These are phyloP conservation scores for Hygrocybe punicea DNA, from an alignment of 768 basidiomycete genomes.

Conservation along the genomic window DNA sequence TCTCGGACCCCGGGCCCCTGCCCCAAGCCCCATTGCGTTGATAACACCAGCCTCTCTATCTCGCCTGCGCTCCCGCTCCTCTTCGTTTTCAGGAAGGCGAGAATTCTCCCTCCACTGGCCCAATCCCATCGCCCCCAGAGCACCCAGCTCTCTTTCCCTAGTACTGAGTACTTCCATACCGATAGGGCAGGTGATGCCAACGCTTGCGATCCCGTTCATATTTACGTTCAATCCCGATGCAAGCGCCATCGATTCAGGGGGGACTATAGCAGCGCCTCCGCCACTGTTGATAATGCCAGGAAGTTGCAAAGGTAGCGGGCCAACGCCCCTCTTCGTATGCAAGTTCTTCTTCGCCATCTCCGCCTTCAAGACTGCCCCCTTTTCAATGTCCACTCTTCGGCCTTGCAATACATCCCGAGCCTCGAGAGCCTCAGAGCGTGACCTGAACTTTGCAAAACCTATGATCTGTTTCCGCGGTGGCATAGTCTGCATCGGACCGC, in stretches of 20 bases:
- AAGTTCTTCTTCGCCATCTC: conserved; percentile 99
- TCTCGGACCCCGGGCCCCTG: conserved; percentile 48
- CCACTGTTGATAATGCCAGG: neutral
- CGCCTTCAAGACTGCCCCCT: conserved; percentile 89
- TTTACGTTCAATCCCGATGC: conserved; percentile 19
- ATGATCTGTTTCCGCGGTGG: conserved; percentile 93
- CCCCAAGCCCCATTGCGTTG: conserved; percentile 40
- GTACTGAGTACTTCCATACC: conserved; percentile 30
- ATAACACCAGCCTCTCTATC: conserved; percentile 35
- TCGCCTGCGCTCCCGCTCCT: conserved; percentile 48
- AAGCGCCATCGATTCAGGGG: conserved; percentile 18
- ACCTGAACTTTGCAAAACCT: conserved; percentile 94
- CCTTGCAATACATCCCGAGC: conserved; percentile 90
- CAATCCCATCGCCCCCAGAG: conserved; percentile 49
- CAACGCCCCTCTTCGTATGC: conserved; percentile 89
- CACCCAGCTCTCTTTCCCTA: conserved; percentile 48
- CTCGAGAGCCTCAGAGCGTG: conserved; percentile 79
- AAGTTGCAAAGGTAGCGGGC: conserved; percentile 49
- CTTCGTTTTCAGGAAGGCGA: conserved; percentile 29
- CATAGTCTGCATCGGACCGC: conserved; percentile 30
- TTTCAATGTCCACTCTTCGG: conserved; percentile 85
- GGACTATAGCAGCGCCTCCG: conserved; percentile 3
- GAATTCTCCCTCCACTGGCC: conserved; percentile 37
- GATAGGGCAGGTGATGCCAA: neutral
- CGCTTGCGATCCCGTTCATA: conserved; percentile 9